Evolutionary conservation across 148 eudicot genomes (phyloP).

Genomic region (Amaranthus palmeri): DNA sequence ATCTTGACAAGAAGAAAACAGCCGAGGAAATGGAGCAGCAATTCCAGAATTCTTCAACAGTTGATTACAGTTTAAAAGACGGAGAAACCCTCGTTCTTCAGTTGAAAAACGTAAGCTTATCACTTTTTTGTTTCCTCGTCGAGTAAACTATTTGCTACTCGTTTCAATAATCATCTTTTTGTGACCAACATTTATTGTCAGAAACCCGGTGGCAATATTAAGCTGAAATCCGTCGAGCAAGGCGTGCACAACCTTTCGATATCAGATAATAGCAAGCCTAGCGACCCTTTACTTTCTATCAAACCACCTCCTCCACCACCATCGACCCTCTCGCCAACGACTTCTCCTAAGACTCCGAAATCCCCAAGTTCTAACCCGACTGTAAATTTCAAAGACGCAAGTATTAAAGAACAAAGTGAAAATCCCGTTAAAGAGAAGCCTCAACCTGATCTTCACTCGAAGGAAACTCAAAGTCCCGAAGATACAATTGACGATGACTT

Average conservation of each 20-base stretch:
- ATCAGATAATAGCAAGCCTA: constrained; percentile 42
- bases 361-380: constrained; percentile 34
- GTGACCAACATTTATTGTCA: constrained; percentile 24
- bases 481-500: constrained; percentile 79
- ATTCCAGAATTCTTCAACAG: constrained; percentile 67
- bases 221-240: constrained; percentile 66
- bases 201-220: constrained; percentile 47
- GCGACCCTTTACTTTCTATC: constrained; percentile 51
- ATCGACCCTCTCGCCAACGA: constrained; percentile 49
- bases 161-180: background rate
- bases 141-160: constrained; percentile 1
- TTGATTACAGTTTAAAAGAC: constrained; percentile 92
- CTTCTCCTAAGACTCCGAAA: constrained; percentile 37
- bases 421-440: constrained; percentile 23
- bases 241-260: constrained; percentile 49
- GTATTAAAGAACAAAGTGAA: constrained; percentile 1
- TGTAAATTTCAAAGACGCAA: constrained; percentile 18
- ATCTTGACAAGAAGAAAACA: constrained; percentile 87
- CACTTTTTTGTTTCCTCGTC: background rate
- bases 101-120: constrained; percentile 55
- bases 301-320: constrained; percentile 91
- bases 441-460: constrained; percentile 27
- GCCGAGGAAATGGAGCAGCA: constrained; percentile 99
- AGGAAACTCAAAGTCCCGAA: constrained; percentile 33
- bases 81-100: constrained; percentile 89